Evolutionary conservation across 2,329 filamentous ascomycete species (phyloP), one percentile per base, ranked within the genome.

Genomic region (Hortaea sp.): DNA sequence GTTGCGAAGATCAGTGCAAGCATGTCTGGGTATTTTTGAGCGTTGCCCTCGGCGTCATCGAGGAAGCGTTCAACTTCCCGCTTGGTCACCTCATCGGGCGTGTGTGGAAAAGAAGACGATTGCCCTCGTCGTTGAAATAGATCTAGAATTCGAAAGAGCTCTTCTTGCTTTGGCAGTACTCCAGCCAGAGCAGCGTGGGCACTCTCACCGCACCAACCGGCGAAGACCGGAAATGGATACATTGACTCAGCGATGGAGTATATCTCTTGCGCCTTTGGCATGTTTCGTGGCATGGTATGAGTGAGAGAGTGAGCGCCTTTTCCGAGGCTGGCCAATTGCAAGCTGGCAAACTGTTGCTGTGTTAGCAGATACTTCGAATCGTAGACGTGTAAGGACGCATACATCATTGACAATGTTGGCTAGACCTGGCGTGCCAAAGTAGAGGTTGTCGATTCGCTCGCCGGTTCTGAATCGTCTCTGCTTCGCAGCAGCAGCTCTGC

Each of bases 351-450:
- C 20, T 35, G 10, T 10, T 13, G 37, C 20, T n/a, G 11, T 38
- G 46, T 29, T 6, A 37, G 32, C 29, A n/a, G 43, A 4, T 10
- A 27, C 38, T 32, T 34, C 9, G 2, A 41, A n/a, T 28, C 20
- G n/a, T 3, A 39, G 43, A 13, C 7, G 10, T 39, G 11, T 20
- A 10, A 27, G 11, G 37, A n/a, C 32, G 13, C 61, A 47, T 53
- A 73, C 71, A 55, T 75, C 71, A 47, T 62, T 61, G 34, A 73
- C 63, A 29, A 74, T 66, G 49, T 63, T 73, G 9, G 68, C 69
- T 38, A 74, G 61, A 5, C 68, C 68, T n/a, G 72, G 70, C 39
- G 66, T 70, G 6, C 70, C 71, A 56, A 74, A 74, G 55, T 74
- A 75, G 5, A 72, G 62, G 46, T 68, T 72, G 47, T 72, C 68